These are phyloP conservation scores for Dactylellina sp. DNA, from an alignment of 2,329 filamentous ascomycete species.

Conservation along the genomic window DNA sequence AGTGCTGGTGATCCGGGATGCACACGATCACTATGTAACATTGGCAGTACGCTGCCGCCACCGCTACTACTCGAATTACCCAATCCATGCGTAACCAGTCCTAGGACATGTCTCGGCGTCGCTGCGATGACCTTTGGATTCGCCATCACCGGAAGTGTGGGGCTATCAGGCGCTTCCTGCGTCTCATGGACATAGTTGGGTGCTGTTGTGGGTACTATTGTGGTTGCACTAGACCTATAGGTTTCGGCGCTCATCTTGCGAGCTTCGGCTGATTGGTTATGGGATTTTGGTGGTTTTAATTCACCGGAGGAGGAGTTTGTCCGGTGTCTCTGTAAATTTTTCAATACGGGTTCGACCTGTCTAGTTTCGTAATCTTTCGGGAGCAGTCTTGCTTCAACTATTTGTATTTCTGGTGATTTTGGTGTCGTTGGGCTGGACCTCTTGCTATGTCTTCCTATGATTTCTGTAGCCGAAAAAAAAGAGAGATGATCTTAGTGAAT, in stretches of 20 bases:
- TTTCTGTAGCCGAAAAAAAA: conserved; percentile 9
- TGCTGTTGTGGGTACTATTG: conserved; percentile 26
- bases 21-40: conserved; percentile 34
- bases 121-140: conserved; percentile 47
- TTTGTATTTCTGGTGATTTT: conserved; percentile 38
- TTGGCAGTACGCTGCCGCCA: conserved; percentile 19
- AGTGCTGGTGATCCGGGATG: conserved; percentile 34
- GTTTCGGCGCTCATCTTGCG: conserved; percentile 51
- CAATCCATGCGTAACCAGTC: conserved; percentile 19
- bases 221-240: conserved; percentile 43
- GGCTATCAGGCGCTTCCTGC: conserved; percentile 45
- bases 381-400: conserved; percentile 17
- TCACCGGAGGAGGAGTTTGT: conserved; percentile 37
- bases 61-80: neutral
- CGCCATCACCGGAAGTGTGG: conserved; percentile 34
- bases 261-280: conserved; percentile 8
- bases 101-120: conserved; percentile 27
- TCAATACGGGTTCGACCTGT: conserved; percentile 12
- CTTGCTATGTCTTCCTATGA: conserved; percentile 48
- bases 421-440: conserved; percentile 39
- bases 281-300: conserved; percentile 25
- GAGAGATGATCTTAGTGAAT: conserved; percentile 3
- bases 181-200: conserved; percentile 43
- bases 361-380: conserved; percentile 36
- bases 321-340: conserved; percentile 25